Conservation (phyloP, 2,329 filamentous ascomycete species). For the Ilyonectria robusta region DNA sequence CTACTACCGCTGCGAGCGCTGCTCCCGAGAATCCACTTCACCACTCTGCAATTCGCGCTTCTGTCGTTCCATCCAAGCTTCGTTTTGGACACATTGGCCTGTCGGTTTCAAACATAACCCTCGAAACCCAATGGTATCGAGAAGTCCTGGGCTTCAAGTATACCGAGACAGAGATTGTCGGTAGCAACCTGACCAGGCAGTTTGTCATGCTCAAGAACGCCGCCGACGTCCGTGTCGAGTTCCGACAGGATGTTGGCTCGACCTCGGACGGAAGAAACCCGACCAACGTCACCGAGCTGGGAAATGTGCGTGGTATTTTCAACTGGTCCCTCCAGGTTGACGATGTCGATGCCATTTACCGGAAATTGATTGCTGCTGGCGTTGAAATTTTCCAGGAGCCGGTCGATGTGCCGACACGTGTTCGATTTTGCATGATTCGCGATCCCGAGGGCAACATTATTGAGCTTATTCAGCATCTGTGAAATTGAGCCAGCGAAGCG, state of each 20-base stretch:
- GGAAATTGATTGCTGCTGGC: constrained; percentile 1
- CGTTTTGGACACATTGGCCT: constrained; percentile 4
- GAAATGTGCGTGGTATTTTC: constrained; percentile 1
- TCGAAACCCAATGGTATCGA: constrained; percentile 10
- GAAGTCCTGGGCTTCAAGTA: constrained; percentile 9
- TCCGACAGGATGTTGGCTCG: background rate
- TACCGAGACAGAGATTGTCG: constrained; percentile 7
- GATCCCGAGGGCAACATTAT: constrained; percentile 6
- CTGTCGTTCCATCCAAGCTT: constrained; percentile 2
- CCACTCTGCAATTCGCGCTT: background rate
- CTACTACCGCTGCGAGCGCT: background rate
- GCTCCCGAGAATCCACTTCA: background rate
- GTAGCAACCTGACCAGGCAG: constrained; percentile 4
- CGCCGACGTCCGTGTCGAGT: constrained; percentile 12
- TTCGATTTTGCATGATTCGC: constrained; percentile 10
- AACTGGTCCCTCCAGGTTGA: constrained; percentile 13
- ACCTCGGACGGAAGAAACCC: background rate
- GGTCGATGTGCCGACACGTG: background rate
- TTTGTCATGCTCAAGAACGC: constrained; percentile 9
- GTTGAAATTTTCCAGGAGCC: constrained; percentile 5
- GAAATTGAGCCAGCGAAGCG: background rate
- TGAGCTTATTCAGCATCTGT: background rate
- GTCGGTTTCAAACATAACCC: constrained; percentile 6
- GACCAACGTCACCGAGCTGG: constrained; percentile 3
- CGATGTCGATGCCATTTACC: constrained; percentile 4